phyloP scores from a whole-genome alignment of 352 stramenopile genomes.

The Pythium aristosporum region DNA sequence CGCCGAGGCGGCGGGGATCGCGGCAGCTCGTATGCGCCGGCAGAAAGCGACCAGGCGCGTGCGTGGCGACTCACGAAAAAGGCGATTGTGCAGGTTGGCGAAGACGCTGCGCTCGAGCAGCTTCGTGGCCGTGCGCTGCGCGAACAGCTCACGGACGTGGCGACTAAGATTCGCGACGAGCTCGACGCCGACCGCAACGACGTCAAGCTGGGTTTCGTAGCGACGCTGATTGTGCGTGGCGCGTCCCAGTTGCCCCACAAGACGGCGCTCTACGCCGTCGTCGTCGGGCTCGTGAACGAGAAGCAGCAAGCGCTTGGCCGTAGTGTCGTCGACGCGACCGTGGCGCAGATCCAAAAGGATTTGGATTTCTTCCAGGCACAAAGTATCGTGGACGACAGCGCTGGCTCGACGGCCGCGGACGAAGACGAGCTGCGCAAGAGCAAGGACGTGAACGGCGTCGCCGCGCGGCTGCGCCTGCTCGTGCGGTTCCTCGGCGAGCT shows the following conservation, averaged over 20 bases:
- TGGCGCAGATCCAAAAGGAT: slow-evolving; percentile 49
- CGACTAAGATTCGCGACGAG: slow-evolving; percentile 45
- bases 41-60: slow-evolving; percentile 65
- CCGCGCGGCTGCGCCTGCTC: slow-evolving; percentile 51
- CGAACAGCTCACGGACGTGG: slow-evolving; percentile 48
- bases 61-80: slow-evolving; percentile 78
- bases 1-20: slow-evolving; percentile 1
- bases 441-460: slow-evolving; percentile 32
- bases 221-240: slow-evolving; percentile 52
- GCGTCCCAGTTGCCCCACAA: slow-evolving; percentile 62
- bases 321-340: slow-evolving; percentile 41
- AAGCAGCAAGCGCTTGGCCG: slow-evolving; percentile 55
- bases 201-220: slow-evolving; percentile 59
- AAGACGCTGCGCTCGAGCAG: slow-evolving; percentile 37
- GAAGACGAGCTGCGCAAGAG: slow-evolving; percentile 32
- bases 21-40: slow-evolving; percentile 10
- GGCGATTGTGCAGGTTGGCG: slow-evolving; percentile 64
- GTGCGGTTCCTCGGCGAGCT: slow-evolving; percentile 68
- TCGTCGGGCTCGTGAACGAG: slow-evolving; percentile 69
- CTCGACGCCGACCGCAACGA: slow-evolving; percentile 50
- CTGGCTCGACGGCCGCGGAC: slow-evolving; percentile 23
- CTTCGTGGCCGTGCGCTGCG: slow-evolving; percentile 34
- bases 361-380: slow-evolving; percentile 53
- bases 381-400: slow-evolving; percentile 13
- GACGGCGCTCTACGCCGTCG: slow-evolving; percentile 65